Evolutionary conservation across 345 rosid genomes (phyloP).

Genomic region (Ceriops zippeliana): DNA sequence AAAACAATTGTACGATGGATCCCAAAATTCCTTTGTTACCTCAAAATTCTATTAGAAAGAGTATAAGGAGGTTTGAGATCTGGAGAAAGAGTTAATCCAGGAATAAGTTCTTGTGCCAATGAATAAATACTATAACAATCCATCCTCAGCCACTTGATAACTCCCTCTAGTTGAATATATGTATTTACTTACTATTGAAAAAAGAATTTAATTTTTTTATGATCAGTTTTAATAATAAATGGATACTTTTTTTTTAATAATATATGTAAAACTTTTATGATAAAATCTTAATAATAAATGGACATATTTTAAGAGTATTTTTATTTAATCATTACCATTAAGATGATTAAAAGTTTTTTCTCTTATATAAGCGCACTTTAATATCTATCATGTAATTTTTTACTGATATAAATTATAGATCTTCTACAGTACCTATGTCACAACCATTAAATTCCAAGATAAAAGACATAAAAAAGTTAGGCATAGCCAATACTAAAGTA

Average conservation of each 20-base stretch:
- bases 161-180: not conserved
- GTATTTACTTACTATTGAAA: not conserved
- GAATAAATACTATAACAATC: not conserved
- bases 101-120: too few relatives aligned
- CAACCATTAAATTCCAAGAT: not conserved
- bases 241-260: not conserved
- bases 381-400: not conserved
- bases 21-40: too few relatives aligned
- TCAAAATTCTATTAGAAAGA: too few relatives aligned
- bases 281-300: not conserved
- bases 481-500: not conserved
- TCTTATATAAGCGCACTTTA: accelerated
- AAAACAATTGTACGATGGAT: not conserved
- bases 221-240: not conserved
- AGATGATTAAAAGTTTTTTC: not conserved
- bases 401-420: not conserved
- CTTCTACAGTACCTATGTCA: not conserved
- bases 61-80: too few relatives aligned
- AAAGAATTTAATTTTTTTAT: not conserved
- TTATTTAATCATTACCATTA: not conserved
- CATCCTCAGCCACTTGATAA: not conserved
- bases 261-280: not conserved
- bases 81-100: too few relatives aligned
- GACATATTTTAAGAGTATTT: not conserved
- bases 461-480: not conserved